Base-by-base conservation (phyloP, 257 asterid species). In the Phtheirospermum japonicum region DNA sequence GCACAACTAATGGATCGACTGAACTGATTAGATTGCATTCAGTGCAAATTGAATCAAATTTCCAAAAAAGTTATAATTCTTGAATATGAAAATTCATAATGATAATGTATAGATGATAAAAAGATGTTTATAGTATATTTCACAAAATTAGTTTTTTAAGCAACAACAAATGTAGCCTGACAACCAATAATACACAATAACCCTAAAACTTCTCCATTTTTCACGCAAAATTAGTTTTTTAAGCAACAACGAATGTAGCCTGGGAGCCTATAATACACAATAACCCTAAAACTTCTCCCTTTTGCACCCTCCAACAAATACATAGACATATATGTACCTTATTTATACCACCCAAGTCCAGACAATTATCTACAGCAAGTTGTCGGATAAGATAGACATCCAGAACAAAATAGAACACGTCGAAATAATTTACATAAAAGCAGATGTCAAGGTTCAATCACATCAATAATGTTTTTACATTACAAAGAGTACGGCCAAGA, bases 351-450 rank as follows among this genome's bases (percentile, higher is more conserved):
- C 7, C 28, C 30, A 34, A 17, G 48, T 9, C 18, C 33, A 33
- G 36, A 17, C 16, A 52, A 37, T 59, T 37, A 26, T 49, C 42
- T 67, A 36, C 59, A 36, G 72, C 13, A 51, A 19, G 45, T 60
- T 40, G 49, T 33, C 59, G 31, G 31, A 16, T 45, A 56, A 63
- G 18, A 56, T 20, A 37, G 43, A 66, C 34, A 43, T 36, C 33
- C 17, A 51, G 28, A 62, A 45, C 0, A 58, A 62, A 34, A 17
- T 31, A 37, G 42, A 34, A 14, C 20, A 39, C 26, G 40, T 30
- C 42, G 36, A 39, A 18, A 48, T 50, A 53, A 28, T 19, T 31
- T 30, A 48, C 63, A 62, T 16, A 55, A 70, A 49, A 51, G 17
- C 42, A 2, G 12, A 62, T 40, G 46, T 66, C 39, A 40, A 48